These are phyloP conservation scores for Brasenia schreberi DNA, from an alignment of 164 flowering plant species.

Conservation along the genomic window DNA sequence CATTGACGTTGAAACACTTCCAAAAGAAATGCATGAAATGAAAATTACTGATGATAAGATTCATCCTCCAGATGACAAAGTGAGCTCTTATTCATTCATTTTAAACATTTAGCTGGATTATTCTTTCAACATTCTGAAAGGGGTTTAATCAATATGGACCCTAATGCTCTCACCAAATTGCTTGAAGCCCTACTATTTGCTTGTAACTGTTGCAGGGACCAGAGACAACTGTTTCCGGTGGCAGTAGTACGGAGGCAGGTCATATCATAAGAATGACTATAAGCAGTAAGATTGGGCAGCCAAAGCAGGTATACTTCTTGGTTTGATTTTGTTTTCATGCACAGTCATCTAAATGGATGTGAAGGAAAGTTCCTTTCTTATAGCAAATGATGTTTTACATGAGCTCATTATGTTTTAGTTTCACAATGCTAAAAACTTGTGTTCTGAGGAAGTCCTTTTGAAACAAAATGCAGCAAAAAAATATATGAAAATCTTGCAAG, in stretches of 20 bases:
- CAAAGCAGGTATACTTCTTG: not conserved
- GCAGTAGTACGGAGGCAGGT: not conserved
- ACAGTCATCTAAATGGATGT: no score
- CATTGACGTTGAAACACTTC: slow-evolving; percentile 47
- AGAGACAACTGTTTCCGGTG: not conserved
- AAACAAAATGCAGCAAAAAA: no score
- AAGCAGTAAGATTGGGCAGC: not conserved
- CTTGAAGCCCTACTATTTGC: not conserved
- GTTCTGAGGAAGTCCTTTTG: no score
- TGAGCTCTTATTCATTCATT: slow-evolving; percentile 5
- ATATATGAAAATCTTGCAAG: no score
- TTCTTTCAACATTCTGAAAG: no score
- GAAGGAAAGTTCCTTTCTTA: no score
- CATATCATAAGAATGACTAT: not conserved
- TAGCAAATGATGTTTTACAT: no score
- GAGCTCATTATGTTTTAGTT: no score
- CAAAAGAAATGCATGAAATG: slow-evolving; percentile 65
- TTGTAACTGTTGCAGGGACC: not conserved
- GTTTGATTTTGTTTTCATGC: not conserved
- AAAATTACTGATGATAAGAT: slow-evolving; percentile 53
- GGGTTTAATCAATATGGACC: no score
- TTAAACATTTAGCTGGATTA: no score
- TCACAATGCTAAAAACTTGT: no score
- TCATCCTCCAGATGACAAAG: slow-evolving; percentile 45
- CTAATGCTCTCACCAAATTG: no score